phyloP scores from a whole-genome alignment of 176 grass and related monocot genomes.

The barley (Hordeum vulgare) region DNA sequence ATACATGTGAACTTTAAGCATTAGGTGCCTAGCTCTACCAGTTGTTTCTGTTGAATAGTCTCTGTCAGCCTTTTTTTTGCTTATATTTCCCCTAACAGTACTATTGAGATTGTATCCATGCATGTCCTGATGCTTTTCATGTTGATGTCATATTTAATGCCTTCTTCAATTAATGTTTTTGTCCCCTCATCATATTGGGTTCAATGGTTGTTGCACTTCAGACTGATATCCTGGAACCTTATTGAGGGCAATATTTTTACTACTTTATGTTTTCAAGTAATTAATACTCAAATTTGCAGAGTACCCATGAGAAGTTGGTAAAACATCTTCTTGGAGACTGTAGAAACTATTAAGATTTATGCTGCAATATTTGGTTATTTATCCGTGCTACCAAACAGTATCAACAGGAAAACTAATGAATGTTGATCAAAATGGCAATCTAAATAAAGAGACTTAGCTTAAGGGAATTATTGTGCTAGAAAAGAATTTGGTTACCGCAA shows the following conservation, averaged over 20 bases:
- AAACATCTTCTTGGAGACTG: slow-evolving; percentile 1
- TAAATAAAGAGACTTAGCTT: slow-evolving; percentile 18
- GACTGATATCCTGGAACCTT: neutral
- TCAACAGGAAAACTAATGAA: neutral
- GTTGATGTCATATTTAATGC: slow-evolving; percentile 8
- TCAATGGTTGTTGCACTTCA: neutral
- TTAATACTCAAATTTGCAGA: neutral
- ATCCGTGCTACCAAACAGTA: neutral
- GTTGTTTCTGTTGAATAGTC: neutral
- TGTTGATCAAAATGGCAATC: slow-evolving; percentile 4
- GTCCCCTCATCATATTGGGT: slow-evolving; percentile 7
- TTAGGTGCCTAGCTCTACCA: neutral
- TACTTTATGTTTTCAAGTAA: neutral
- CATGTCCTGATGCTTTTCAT: neutral
- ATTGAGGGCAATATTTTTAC: neutral
- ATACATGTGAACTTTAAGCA: neutral
- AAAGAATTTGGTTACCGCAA: slow-evolving; percentile 20
- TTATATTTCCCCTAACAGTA: neutral
- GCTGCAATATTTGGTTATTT: neutral
- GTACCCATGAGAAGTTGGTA: neutral
- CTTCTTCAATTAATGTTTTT: neutral
- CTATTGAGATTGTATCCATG: neutral
- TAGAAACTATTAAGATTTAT: slow-evolving; percentile 8
- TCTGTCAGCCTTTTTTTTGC: neutral
- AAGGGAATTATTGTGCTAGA: slow-evolving; percentile 14